These are phyloP conservation scores for Neopestalotiopsis clavispora DNA, from an alignment of 2,329 filamentous ascomycete species.

Conservation along the genomic window DNA sequence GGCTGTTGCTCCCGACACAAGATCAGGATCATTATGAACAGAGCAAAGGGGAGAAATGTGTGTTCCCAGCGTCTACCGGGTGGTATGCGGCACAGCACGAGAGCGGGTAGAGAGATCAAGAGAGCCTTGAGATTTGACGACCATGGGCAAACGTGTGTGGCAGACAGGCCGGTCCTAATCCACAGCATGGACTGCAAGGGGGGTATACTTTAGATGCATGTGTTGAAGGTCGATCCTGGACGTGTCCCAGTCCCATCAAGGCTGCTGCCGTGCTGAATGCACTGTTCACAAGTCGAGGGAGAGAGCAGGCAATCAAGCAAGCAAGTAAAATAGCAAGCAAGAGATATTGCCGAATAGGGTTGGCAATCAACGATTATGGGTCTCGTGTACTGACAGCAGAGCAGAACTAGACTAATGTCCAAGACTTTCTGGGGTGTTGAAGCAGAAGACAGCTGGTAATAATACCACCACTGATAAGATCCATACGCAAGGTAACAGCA, in stretches of 20 bases:
- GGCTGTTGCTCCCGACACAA: not conserved
- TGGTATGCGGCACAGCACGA: conserved; percentile 4
- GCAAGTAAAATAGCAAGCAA: not conserved
- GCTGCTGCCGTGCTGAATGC: not conserved
- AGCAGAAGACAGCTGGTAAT: not conserved
- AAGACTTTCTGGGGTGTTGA: not conserved
- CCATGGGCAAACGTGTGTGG: conserved; percentile 7
- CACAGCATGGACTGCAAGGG: conserved; percentile 16
- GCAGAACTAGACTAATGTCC: not conserved
- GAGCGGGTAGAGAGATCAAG: not conserved
- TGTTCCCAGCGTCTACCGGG: not conserved
- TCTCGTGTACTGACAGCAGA: too few relatives aligned
- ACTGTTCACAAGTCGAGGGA: conserved; percentile 1
- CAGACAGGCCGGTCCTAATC: not conserved
- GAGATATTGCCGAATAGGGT: not conserved
- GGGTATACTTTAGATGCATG: not conserved
- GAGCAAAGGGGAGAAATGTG: conserved; percentile 12
- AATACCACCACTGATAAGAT: not conserved
- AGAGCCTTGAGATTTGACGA: not conserved
- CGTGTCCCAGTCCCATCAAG: not conserved
- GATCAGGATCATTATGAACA: not conserved
- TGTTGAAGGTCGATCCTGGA: conserved; percentile 10
- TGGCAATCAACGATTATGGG: not conserved
- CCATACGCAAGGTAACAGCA: too few relatives aligned
- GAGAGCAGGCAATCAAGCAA: not conserved